Percentiles rank a stretch among this genome's conserved stretches.
phyloP scores from a whole-genome alignment of 139 green algal genomes.

The Monoraphidium neglectum region DNA sequence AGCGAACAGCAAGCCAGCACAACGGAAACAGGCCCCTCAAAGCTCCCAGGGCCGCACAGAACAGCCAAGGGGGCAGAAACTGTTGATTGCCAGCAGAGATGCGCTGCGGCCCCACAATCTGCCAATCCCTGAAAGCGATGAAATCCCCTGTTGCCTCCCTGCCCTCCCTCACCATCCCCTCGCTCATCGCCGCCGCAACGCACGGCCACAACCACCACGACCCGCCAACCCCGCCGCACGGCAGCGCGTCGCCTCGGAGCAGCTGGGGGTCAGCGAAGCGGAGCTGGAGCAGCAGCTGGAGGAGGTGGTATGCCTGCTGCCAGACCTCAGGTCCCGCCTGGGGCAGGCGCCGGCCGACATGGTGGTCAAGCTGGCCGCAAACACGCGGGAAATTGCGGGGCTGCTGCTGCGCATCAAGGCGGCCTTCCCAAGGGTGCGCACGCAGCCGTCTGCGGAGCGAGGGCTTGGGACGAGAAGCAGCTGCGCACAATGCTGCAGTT shows the following conservation, averaged over 20 bases:
- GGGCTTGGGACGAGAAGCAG: background rate
- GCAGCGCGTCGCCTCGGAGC: constrained; percentile 54
- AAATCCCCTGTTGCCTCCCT: too few relatives aligned
- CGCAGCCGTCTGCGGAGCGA: too few relatives aligned
- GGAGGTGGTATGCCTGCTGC: constrained; percentile 31
- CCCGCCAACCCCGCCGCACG: too few relatives aligned
- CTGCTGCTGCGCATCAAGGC: constrained; percentile 61
- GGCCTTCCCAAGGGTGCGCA: constrained; percentile 59
- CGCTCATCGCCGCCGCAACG: background rate
- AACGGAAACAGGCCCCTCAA: too few relatives aligned
- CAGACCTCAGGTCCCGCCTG: constrained; percentile 37
- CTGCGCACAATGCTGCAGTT: background rate
- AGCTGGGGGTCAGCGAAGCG: constrained; percentile 59
- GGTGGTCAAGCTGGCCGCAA: constrained; percentile 38
- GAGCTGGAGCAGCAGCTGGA: constrained; percentile 61
- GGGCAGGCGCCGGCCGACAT: constrained; percentile 42
- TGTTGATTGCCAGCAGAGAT: too few relatives aligned
- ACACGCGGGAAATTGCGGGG: constrained; percentile 35
- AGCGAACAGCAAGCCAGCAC: too few relatives aligned
- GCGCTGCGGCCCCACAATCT: too few relatives aligned
- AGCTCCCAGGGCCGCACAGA: too few relatives aligned
- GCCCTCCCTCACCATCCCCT: too few relatives aligned
- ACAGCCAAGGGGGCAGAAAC: too few relatives aligned
- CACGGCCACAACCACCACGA: background rate
- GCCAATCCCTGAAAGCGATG: too few relatives aligned